Base-by-base conservation (phyloP, 1,284 basidiomycete genomes). In the Leccinum subrobustum region DNA sequence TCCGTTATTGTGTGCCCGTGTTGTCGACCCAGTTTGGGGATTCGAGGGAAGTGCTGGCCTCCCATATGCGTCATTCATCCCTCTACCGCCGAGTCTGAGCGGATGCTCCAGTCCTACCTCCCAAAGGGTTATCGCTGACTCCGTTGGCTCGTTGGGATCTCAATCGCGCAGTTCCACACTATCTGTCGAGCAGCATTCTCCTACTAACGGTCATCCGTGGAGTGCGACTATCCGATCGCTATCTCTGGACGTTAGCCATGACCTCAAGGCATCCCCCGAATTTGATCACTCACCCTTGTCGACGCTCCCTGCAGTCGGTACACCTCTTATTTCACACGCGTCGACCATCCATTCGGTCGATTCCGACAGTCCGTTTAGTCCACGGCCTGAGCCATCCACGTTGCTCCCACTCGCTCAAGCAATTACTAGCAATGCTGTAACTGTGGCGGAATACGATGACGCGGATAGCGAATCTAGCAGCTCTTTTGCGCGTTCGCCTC, bases 101-200 rank as follows among this genome's bases (percentile, higher is more conserved):
- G 66, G 72, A 37, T 65, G 64, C 48, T 73, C 72, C 20, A 76
- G 72, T 29, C 63, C 74, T 12, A 57, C 62, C 11, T 76, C 72
- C 1, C 72, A 75, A 57, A 63, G 62, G 23, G 57, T 69, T 27
- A 47, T 52, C 12, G 55, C 52, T 35, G 70, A 55, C 16, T 61
- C 64, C 1, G 55, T 33, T 6, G 56, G 54, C 6, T 71, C 69
- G 20, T 58, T 54, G 1, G 65, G 58, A 3, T 65, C 69, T 14
- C 74, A 66, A 48, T 73, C 74, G 18, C 69, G 70, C 31, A 75
- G 72, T 56, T 75, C 72, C 2, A 76, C 72, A 3, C 70, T 73
- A 42, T 68, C 73, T 7, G 69, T 74, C 7, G 70, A 73, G n/a
- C 73, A 75, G 50, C 58, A 35, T 55, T 72, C 60, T 47, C 70